phyloP scores from a whole-genome alignment of 331 rosid species.

The Erythrophleum ivorense region DNA sequence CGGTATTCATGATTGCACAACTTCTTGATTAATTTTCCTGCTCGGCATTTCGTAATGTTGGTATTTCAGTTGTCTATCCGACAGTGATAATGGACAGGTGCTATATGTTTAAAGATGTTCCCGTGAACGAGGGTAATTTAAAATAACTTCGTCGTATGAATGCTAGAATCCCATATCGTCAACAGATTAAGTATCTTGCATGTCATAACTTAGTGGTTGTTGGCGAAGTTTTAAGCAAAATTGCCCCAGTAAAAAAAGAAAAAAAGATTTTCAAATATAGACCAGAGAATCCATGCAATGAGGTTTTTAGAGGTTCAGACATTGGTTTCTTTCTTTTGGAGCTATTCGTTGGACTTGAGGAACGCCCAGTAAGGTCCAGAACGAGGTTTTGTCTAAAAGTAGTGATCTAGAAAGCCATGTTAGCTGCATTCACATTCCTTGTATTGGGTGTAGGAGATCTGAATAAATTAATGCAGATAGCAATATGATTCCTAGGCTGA shows the following conservation, averaged over 20 bases:
- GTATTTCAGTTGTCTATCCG: too few relatives aligned
- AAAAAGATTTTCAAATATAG: neutral
- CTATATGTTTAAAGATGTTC: neutral
- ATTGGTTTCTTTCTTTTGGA: neutral
- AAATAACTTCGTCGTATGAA: neutral
- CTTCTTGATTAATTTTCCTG: too few relatives aligned
- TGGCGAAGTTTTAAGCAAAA: constrained; percentile 3
- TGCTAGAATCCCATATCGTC: neutral
- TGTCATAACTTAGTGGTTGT: neutral
- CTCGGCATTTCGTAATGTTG: too few relatives aligned
- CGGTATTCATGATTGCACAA: too few relatives aligned
- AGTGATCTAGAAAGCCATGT: constrained; percentile 4
- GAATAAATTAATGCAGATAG: neutral
- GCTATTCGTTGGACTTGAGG: constrained; percentile 1
- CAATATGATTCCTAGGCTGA: neutral
- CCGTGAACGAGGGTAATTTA: neutral
- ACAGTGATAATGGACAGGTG: neutral
- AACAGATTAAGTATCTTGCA: neutral
- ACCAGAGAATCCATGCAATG: neutral
- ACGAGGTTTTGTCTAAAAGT: neutral
- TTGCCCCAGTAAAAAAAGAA: neutral
- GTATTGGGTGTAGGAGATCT: neutral
- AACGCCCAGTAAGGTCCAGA: neutral
- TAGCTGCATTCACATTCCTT: neutral
- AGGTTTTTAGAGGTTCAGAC: constrained; percentile 22